Conservation (phyloP, 2,329 filamentous ascomycete genomes). For the Lachnellula arida region DNA sequence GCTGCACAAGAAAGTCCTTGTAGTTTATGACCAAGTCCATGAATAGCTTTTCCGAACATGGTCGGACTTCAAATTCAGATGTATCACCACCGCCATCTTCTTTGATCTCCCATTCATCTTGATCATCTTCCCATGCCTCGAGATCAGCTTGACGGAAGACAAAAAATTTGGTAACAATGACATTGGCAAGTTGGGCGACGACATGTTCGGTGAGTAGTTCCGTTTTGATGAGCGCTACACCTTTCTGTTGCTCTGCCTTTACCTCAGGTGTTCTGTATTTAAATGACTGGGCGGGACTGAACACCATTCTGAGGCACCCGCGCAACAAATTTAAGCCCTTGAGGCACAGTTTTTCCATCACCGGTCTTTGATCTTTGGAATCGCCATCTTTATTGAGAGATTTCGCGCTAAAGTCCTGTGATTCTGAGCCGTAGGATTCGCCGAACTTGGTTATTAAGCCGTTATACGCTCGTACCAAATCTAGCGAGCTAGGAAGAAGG, state of each 20-base stretch:
- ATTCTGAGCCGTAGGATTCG: constrained; percentile 55
- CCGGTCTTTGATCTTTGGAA: constrained; percentile 50
- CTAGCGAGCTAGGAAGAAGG: constrained; percentile 71
- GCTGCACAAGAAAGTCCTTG: constrained; percentile 74
- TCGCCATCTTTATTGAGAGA: constrained; percentile 42
- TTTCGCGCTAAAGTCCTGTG: constrained; percentile 40
- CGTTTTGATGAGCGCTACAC: constrained; percentile 63
- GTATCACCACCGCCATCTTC: constrained; percentile 81
- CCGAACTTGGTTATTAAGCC: constrained; percentile 71
- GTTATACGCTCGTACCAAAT: constrained; percentile 82
- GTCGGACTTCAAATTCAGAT: constrained; percentile 88
- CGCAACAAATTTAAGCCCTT: constrained; percentile 79
- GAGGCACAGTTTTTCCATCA: constrained; percentile 74
- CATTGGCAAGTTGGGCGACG: constrained; percentile 75
- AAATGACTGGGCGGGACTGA: constrained; percentile 75
- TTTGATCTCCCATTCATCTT: constrained; percentile 90
- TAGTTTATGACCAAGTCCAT: constrained; percentile 86
- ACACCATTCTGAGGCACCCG: constrained; percentile 79
- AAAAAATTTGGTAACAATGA: constrained; percentile 83
- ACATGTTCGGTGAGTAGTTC: constrained; percentile 73
- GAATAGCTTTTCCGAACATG: constrained; percentile 91
- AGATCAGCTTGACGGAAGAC: constrained; percentile 81
- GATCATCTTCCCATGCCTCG: constrained; percentile 88
- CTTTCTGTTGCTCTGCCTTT: constrained; percentile 70
- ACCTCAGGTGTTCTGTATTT: constrained; percentile 72